Evolutionary conservation across 805 yeast genomes (phyloP), one percentile per base, ranked within the genome.

Genomic region (Kregervanrija delftensis): DNA sequence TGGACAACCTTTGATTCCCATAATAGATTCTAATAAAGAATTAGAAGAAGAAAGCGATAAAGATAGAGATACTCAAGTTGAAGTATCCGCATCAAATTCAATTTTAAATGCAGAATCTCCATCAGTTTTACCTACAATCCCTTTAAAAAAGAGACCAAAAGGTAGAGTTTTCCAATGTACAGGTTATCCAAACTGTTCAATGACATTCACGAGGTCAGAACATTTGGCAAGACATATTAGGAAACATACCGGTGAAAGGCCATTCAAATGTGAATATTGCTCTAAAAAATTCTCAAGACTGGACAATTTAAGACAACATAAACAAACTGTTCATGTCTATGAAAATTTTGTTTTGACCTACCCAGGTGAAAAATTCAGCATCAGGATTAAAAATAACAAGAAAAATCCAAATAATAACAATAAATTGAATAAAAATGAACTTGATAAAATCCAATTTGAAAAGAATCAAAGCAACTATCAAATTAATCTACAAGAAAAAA

Each of bases 211-310:
- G 2, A 72, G 97, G 41, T 83, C 93, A 8, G 97, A 90, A 61
- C 97, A 90, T 64, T 72, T 89, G 53, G 96, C 96, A 1, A 72
- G 97, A 47, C 97, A 89, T 66, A 83, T 90, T 43, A 69, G 96
- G 47, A 90, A 89, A 56, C 97, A 89, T 61, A 90, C 96, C 0
- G 97, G 96, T 37, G 97, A 89, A 62, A 71, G 96, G 46, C 97
- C 97, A 2, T 89, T 88, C 61, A 79, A 85, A 43, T 89, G 97
- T 63, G 83, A 83, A 40, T 84, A 83, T 61, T 86, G 95, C 60
- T 70, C 80, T 32, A 80, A 89, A 58, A 75, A 79, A 58, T 89
- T 89, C 60, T 81, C 89, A 13, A 73, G 97, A 39, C 67, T 90
- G 47, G 97, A 90, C 64, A 90, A 90, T 61, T 71, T 90, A 49